phyloP scores from a whole-genome alignment of 805 yeast species.

The Torulaspora microellipsoides region DNA sequence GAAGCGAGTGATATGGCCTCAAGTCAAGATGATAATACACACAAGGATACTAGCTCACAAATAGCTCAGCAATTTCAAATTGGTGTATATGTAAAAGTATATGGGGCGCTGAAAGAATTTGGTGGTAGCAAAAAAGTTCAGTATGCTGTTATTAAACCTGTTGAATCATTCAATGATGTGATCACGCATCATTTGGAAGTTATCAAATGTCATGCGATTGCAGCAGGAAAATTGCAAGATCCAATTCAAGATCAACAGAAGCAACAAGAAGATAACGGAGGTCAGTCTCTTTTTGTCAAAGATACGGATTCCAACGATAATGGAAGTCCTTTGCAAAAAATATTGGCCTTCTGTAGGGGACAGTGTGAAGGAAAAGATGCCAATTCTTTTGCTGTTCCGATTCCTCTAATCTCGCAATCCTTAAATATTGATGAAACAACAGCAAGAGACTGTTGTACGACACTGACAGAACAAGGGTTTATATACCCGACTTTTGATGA shows the following conservation, averaged over 20 bases:
- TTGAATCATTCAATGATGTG: constrained; percentile 63
- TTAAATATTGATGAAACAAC: constrained; percentile 47
- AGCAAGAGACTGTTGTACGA: constrained; percentile 46
- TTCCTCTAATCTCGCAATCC: constrained; percentile 53
- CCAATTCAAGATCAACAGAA: constrained; percentile 18
- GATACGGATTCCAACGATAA: constrained; percentile 35
- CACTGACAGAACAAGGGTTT: constrained; percentile 61
- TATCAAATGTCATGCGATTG: constrained; percentile 50
- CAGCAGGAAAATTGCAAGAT: constrained; percentile 44
- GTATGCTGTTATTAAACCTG: constrained; percentile 52
- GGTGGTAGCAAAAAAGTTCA: constrained; percentile 60
- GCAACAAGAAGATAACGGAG: constrained; percentile 22
- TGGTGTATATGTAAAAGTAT: constrained; percentile 58
- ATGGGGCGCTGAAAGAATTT: constrained; percentile 54
- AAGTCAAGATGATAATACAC: constrained; percentile 27
- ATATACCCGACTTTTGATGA: constrained; percentile 70
- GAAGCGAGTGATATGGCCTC: constrained; percentile 35
- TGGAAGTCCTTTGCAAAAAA: constrained; percentile 38
- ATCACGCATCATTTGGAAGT: constrained; percentile 64
- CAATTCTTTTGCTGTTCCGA: constrained; percentile 65
- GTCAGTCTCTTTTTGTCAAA: constrained; percentile 42
- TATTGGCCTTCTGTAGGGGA: constrained; percentile 46
- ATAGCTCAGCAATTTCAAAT: constrained; percentile 37
- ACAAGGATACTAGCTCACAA: constrained; percentile 25
- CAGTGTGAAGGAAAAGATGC: constrained; percentile 48